phyloP scores from a whole-genome alignment of 176 grass and related monocot species.

The Tillandsia fasciculata region DNA sequence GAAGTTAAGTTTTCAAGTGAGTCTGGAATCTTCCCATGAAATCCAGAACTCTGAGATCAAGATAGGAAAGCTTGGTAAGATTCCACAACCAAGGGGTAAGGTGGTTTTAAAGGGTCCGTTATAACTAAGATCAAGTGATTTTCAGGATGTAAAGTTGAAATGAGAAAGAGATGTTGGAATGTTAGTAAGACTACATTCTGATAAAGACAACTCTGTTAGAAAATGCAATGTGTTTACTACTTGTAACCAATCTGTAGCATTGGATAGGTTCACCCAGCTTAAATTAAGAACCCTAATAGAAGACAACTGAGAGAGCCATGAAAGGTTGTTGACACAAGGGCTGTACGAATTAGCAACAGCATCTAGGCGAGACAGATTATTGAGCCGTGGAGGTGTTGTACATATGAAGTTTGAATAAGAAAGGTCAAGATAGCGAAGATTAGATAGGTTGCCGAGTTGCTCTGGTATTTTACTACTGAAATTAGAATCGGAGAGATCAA shows the following conservation, averaged over 20 bases:
- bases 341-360: too few species aligned
- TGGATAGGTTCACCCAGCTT: background rate
- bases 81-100: slow-evolving; percentile 16
- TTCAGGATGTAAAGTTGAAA: slow-evolving; percentile 27
- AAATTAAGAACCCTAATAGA: too few species aligned
- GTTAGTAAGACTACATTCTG: background rate
- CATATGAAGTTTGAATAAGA: background rate
- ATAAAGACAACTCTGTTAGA: background rate
- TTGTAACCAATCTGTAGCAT: background rate
- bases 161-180: background rate
- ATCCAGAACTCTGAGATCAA: background rate
- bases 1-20: background rate
- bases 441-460: background rate
- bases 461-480: background rate
- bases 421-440: background rate
- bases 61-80: slow-evolving; percentile 1
- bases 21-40: background rate
- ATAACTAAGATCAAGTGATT: background rate
- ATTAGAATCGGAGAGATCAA: background rate
- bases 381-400: background rate
- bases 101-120: slow-evolving; percentile 17
- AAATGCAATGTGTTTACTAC: slow-evolving; percentile 19
- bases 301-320: too few species aligned
- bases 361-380: background rate
- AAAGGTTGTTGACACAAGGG: too few species aligned